phyloP scores from a whole-genome alignment of 2,329 filamentous ascomycete genomes.

The Podosphaera xanthii region DNA sequence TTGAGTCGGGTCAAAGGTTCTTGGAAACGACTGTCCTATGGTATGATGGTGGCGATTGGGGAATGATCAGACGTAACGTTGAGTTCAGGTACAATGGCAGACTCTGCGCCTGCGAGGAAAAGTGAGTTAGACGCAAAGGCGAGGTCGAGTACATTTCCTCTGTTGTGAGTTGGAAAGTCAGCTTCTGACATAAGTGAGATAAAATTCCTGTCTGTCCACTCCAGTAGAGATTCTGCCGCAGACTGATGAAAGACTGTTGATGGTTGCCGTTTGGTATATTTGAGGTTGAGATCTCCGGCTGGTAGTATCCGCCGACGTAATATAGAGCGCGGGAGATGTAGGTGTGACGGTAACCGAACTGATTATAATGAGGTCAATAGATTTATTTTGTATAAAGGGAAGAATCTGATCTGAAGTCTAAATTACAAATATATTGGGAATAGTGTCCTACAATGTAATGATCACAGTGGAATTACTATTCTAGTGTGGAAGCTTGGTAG shows the following conservation, averaged over 20 bases:
- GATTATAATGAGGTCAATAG: too few species aligned
- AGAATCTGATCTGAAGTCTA: too few species aligned
- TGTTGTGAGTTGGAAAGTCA: background rate
- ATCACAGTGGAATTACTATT: too few species aligned
- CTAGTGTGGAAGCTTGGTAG: too few species aligned
- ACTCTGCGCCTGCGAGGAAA: too few species aligned
- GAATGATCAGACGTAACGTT: background rate
- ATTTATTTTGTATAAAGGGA: too few species aligned
- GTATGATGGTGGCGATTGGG: background rate
- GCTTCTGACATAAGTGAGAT: too few species aligned
- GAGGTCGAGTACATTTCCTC: too few species aligned
- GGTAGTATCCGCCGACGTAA: background rate
- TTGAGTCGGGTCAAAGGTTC: background rate
- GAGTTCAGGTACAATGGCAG: background rate
- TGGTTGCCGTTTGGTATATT: background rate
- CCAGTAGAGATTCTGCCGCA: background rate
- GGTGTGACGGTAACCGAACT: too few species aligned
- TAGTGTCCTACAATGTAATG: too few species aligned
- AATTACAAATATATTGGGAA: too few species aligned
- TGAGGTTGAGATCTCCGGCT: background rate
- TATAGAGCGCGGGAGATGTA: background rate
- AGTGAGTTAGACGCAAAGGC: too few species aligned
- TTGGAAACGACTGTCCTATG: background rate
- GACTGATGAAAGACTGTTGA: background rate
- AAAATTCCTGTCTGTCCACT: background rate